These are phyloP conservation scores for Serendipita sp. DNA, from an alignment of 768 basidiomycete genomes.

Conservation along the genomic window DNA sequence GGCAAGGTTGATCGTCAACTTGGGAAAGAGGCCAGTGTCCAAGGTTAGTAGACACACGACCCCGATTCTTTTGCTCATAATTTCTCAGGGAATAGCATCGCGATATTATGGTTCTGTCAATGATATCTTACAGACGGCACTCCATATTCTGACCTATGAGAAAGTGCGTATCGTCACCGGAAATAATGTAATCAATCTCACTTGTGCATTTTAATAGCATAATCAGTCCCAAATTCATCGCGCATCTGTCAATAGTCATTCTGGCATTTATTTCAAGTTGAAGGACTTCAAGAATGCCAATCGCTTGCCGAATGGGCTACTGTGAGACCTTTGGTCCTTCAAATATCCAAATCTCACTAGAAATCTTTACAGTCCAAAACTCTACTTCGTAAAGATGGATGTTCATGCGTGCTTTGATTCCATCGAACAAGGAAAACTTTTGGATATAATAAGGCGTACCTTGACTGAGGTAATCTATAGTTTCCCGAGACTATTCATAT, in stretches of 20 bases:
- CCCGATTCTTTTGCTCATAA: too few species aligned
- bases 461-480: constrained; percentile 43
- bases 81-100: too few species aligned
- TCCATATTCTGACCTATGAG: constrained; percentile 76
- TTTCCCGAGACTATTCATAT: background rate
- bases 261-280: constrained; percentile 63
- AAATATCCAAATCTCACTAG: background rate
- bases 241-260: constrained; percentile 64
- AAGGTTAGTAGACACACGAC: constrained; percentile 19
- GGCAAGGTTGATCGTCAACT: constrained; percentile 85
- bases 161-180: constrained; percentile 35
- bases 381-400: constrained; percentile 95
- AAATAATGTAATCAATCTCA: background rate
- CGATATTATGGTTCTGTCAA: constrained; percentile 47
- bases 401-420: constrained; percentile 94
- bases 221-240: constrained; percentile 46
- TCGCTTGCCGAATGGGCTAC: constrained; percentile 26
- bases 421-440: constrained; percentile 73
- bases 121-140: constrained; percentile 65
- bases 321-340: constrained; percentile 27
- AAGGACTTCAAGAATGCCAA: constrained; percentile 47
- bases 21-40: constrained; percentile 27
- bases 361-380: constrained; percentile 40
- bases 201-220: constrained; percentile 26
- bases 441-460: constrained; percentile 56